Percentiles rank a stretch among this genome's conserved stretches.
These are phyloP conservation scores for Funneliformis caledonium DNA, from an alignment of 371 early-diverging fungal species.

Conservation along the genomic window DNA sequence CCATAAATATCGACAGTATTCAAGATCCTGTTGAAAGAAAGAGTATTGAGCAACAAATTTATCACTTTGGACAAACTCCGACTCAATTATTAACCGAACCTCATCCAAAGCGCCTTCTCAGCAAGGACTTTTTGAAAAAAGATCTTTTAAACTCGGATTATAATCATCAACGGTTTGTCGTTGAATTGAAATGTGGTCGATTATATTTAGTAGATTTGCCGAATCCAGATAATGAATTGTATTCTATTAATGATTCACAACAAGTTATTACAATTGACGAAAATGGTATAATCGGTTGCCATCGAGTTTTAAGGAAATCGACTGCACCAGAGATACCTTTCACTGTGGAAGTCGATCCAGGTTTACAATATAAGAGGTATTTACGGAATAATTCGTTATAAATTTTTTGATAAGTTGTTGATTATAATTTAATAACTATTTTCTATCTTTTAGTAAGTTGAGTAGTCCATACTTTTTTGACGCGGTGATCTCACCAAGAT, in stretches of 20 bases:
- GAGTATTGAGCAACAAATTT: conserved; percentile 72
- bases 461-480: conserved; percentile 41
- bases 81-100: conserved; percentile 60
- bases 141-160: conserved; percentile 22
- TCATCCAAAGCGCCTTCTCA: conserved; percentile 49
- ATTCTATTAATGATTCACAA: conserved; percentile 12
- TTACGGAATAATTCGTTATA: not conserved
- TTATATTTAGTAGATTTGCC: conserved; percentile 29
- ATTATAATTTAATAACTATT: not conserved
- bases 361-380: conserved; percentile 32
- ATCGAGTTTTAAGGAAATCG: conserved; percentile 23
- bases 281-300: conserved; percentile 31
- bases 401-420: not conserved
- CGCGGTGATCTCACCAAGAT: conserved; percentile 52
- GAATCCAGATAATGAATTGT: conserved; percentile 4
- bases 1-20: conserved; percentile 65
- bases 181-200: conserved; percentile 19
- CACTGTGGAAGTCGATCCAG: conserved; percentile 36
- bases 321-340: conserved; percentile 33
- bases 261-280: conserved; percentile 37
- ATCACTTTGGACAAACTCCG: conserved; percentile 80
- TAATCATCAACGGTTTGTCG: conserved; percentile 19
- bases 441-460: conserved; percentile 16
- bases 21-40: conserved; percentile 67
- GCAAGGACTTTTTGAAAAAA: conserved; percentile 32